Evolutionary conservation across 768 basidiomycete genomes (phyloP), one percentile per base, ranked within the genome.

Genomic region (Agrocybe pediades): DNA sequence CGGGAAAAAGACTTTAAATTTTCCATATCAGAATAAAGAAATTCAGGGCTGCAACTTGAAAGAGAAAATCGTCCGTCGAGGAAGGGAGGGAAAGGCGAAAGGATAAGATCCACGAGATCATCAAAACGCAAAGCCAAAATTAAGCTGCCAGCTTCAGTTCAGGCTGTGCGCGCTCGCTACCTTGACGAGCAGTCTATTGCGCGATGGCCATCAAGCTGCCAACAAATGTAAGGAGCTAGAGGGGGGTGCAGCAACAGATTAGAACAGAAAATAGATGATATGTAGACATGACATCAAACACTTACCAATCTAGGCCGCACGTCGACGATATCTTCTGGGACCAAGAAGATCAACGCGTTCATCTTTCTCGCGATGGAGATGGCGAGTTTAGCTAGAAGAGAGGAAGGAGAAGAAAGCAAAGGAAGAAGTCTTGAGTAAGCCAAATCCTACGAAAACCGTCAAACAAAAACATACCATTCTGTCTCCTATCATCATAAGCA

Each of bases 341-440:
- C 96, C 54, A 98, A 74, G 81, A 98, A 98, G 63, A 98, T 98
- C 62, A 97, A 71, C 4, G 92, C 92, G 49, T 93, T 92, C 87
- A 95, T 88, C 81, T 98, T 98, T 65, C 96, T 81, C n/a, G 96
- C 95, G 62, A 98, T 98, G 2, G 96, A 98, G 62, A 98, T 98
- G 7, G 94, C 96, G 58, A 98, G 72, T 83, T 98, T 98, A 15
- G 95, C 95, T 97, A 58, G 7, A 53, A 17, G 36, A 49, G 57
- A 36, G n/a, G 13, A 13, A 44, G 51, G 26, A 40, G 17, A n/a
- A 21, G 27, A 54, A 8, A 19, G 9, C 42, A n/a, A 6, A 42
- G 27, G 16, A 54, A 17, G 21, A 17, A n/a, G 9, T 60, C 20
- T 65, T 46, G 2, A 21, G 24, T 49, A 46, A 41, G 16, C 2